Conservation (phyloP, 2,329 filamentous ascomycete genomes). For the Bipolaris oryzae region DNA sequence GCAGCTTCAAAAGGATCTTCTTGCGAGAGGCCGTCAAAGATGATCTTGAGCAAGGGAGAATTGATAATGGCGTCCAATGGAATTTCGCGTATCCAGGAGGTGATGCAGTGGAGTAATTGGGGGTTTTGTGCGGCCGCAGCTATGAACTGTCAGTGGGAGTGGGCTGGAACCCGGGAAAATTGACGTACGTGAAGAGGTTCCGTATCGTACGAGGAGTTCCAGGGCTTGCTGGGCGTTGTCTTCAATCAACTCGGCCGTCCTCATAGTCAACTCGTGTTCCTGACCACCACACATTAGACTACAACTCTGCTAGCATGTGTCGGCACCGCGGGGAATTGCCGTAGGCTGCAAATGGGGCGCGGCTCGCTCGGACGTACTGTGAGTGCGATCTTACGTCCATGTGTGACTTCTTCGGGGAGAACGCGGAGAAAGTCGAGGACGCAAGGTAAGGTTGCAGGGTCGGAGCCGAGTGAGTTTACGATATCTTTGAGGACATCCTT, state of each 20-base stretch:
- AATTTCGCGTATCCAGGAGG: constrained; percentile 94
- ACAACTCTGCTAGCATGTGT: constrained; percentile 46
- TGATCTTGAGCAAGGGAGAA: constrained; percentile 80
- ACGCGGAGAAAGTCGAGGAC: constrained; percentile 96
- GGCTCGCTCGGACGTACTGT: constrained; percentile 81
- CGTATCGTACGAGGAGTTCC: constrained; percentile 84
- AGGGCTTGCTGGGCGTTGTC: constrained; percentile 91
- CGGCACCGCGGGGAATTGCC: constrained; percentile 45
- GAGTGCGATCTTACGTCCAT: constrained; percentile 98
- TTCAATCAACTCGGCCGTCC: constrained; percentile 87
- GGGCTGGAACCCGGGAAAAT: neutral
- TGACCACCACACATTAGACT: constrained; percentile 57
- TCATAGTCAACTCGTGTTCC: constrained; percentile 91
- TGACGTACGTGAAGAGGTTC: constrained; percentile 82
- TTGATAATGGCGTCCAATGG: constrained; percentile 81
- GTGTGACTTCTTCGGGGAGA: constrained; percentile 96
- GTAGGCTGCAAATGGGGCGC: constrained; percentile 45
- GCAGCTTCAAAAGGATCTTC: constrained; percentile 84
- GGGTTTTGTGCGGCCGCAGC: constrained; percentile 82
- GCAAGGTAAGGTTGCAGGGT: constrained; percentile 79
- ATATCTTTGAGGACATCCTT: constrained; percentile 88
- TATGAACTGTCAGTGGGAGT: constrained; percentile 19
- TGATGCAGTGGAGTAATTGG: constrained; percentile 91
- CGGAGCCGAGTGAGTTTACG: constrained; percentile 76
- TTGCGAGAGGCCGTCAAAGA: constrained; percentile 76